Evolutionary conservation across 2,329 filamentous ascomycete species (phyloP), one percentile per base, ranked within the genome.

Genomic region (Fusarium guadeloupense): DNA sequence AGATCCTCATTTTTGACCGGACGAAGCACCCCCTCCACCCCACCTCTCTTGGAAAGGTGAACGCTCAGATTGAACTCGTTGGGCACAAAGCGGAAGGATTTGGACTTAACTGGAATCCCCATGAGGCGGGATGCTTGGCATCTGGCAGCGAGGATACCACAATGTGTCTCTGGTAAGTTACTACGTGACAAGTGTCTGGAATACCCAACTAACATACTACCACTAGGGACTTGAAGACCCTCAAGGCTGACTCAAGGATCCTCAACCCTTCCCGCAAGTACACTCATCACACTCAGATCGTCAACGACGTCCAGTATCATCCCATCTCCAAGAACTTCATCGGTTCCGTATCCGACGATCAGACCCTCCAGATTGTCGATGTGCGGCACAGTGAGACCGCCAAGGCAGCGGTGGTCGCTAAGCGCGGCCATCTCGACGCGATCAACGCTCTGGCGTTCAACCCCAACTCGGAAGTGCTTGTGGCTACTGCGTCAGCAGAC

Each of bases 401-500:
- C 61, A 85, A 84, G 63, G 87, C 92, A 1, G 87, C 91, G 5
- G 83, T 90, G 43, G 84, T 89, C 33, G 89, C 87, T 16, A 81
- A 85, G 62, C 82, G 86, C 42, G 93, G 93, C 9, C 96, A 99
- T 73, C 85, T 85, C 9, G 95, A 98, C 75, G 94, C 94, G 16
- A 93, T 99, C 76, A 99, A 99, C 74, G 90, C 92, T n/a, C 81
- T 99, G 21, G 89, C 95, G 1, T 99, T 97, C 80, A 97, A 97
- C 72, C 93, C 93, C 0, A 89, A 89, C 26, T 90, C 89, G n/a
- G 94, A 99, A 72, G 91, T 90, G 30, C 84, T 97, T 31, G 83
- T 99, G 33, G 95, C 93, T 9, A 98, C 95, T 0, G 95, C 92
- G 3, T 98, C 94, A 23, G 93, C 92, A 1, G 95, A 99, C 75